Percentiles rank a stretch among this genome's conserved stretches.
These are phyloP conservation scores for Globisporangium rhizosaccharum DNA, from an alignment of 352 stramenopile genomes.

Conservation along the genomic window DNA sequence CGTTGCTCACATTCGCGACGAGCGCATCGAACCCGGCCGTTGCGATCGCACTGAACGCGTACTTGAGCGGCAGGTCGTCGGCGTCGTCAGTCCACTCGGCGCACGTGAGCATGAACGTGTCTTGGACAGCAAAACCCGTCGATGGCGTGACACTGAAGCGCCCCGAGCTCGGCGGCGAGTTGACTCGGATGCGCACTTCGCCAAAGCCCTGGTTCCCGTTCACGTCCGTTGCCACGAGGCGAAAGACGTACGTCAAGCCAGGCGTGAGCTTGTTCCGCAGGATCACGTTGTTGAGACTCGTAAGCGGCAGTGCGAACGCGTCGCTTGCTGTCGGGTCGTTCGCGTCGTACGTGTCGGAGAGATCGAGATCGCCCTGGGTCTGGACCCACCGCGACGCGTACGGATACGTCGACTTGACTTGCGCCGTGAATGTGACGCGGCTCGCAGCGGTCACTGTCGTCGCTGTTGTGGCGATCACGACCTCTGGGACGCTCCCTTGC, in stretches of 20 bases:
- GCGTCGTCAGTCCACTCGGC: constrained; percentile 55
- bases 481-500: constrained; percentile 36
- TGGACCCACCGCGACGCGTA: constrained; percentile 48
- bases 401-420: constrained; percentile 58
- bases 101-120: constrained; percentile 47
- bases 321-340: constrained; percentile 22
- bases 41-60: constrained; percentile 51
- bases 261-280: constrained; percentile 45
- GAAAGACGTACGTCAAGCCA: constrained; percentile 64
- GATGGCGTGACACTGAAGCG: constrained; percentile 36
- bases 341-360: constrained; percentile 19
- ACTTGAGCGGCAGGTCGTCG: constrained; percentile 51
- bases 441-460: constrained; percentile 44
- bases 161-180: constrained; percentile 53
- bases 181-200: constrained; percentile 41
- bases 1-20: constrained; percentile 13
- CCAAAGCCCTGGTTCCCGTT: constrained; percentile 53
- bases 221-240: constrained; percentile 44
- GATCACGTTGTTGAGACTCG: constrained; percentile 46
- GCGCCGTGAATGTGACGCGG: constrained; percentile 27
- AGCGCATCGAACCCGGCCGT: constrained; percentile 23
- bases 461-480: constrained; percentile 22
- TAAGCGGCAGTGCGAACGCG: constrained; percentile 52
- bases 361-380: constrained; percentile 45
- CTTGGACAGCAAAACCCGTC: constrained; percentile 44